These are phyloP conservation scores for Mucor racemosus DNA, from an alignment of 371 early-diverging fungal genomes.

Conservation along the genomic window DNA sequence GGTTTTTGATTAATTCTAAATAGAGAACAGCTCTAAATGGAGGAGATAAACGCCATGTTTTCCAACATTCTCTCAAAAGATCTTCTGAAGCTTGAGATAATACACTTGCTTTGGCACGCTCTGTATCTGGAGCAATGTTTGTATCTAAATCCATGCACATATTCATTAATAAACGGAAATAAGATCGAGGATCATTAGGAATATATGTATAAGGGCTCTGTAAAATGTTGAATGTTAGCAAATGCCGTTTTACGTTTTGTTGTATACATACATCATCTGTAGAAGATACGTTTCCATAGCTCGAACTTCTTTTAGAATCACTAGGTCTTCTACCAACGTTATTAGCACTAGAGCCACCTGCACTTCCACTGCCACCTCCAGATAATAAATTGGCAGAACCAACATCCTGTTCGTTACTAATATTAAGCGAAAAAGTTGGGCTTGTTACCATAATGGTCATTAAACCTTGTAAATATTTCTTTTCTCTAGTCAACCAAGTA, in stretches of 20 bases:
- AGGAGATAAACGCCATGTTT: constrained; percentile 72
- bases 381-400: constrained; percentile 41
- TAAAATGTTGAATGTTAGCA: background rate
- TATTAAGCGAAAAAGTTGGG: constrained; percentile 40
- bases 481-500: constrained; percentile 52
- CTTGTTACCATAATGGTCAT: constrained; percentile 54
- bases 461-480: constrained; percentile 48
- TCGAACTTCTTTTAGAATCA: constrained; percentile 15
- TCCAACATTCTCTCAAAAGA: constrained; percentile 69
- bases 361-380: background rate
- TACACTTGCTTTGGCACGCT: constrained; percentile 54
- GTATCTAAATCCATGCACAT: constrained; percentile 65
- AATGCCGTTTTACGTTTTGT: background rate
- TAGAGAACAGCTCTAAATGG: constrained; percentile 70
- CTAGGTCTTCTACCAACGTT: constrained; percentile 16
- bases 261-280: constrained; percentile 18
- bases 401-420: constrained; percentile 43
- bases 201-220: constrained; percentile 52
- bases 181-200: constrained; percentile 62
- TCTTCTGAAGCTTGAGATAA: constrained; percentile 66
- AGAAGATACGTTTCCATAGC: constrained; percentile 1
- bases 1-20: constrained; percentile 64
- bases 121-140: constrained; percentile 49
- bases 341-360: background rate
- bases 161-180: constrained; percentile 58